A percentile compares a stretch with the other conserved stretches of the same genome.
phyloP scores from a whole-genome alignment of 805 yeast genomes.

The Starmera dryadoides region DNA sequence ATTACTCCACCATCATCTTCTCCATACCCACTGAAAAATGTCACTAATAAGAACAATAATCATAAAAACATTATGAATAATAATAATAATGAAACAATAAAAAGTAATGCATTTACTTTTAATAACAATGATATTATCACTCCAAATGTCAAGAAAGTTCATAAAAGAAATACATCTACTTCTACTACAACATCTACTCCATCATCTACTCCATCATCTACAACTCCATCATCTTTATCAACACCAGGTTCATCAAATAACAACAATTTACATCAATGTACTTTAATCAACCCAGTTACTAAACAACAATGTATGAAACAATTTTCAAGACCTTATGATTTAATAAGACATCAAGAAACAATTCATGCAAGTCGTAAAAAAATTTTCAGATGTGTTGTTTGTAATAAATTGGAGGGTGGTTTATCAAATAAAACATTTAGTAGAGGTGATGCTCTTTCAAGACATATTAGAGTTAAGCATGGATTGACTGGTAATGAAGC shows the following conservation, averaged over 20 bases:
- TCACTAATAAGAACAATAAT: not conserved
- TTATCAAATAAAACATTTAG: conserved; percentile 69
- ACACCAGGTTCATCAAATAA: not conserved
- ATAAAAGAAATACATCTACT: not conserved
- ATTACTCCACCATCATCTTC: not conserved
- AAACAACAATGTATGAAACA: conserved; percentile 64
- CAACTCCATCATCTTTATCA: not conserved
- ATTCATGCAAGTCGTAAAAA: conserved; percentile 87
- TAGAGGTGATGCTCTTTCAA: conserved; percentile 87
- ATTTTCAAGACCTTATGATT: conserved; percentile 91
- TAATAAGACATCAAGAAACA: conserved; percentile 93
- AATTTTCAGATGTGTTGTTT: conserved; percentile 77
- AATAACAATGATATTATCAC: not conserved
- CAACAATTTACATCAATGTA: conserved; percentile 38
- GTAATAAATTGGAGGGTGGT: conserved; percentile 43
- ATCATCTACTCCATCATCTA: conserved; percentile 1
- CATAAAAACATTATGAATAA: not conserved
- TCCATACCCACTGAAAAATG: not conserved
- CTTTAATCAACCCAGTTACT: conserved; percentile 50
- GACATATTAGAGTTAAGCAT: conserved; percentile 91
- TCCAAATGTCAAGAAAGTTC: not conserved
- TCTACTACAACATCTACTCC: not conserved
- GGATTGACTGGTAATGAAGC: conserved; percentile 60
- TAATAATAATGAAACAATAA: not conserved
- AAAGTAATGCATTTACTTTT: not conserved